Evolutionary conservation across 1,284 basidiomycete species (phyloP), one percentile per base, ranked within the genome.

Genomic region (Boletus smithii): DNA sequence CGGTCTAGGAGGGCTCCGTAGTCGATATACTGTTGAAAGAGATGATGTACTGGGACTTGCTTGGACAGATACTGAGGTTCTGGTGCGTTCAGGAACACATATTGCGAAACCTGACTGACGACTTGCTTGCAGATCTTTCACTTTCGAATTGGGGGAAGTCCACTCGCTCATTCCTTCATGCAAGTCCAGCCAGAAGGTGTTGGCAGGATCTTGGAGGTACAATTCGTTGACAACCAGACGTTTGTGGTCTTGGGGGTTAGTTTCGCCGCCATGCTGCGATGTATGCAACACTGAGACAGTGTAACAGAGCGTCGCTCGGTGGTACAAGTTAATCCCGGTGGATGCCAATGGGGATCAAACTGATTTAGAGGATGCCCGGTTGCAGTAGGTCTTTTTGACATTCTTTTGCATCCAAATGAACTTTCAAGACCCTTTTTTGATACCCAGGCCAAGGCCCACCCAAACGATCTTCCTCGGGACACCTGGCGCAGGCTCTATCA

Each of bases 31-130:
- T 23, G 48, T 61, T 51, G 40, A 56, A 50, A 47, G 44, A 59
- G 43, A 63, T 52, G 36, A 51, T 48, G 18, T 60, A 42, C 8
- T 49, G 55, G 49, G 61, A 49, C 46, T 57, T 53, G 45, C 51
- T n/a, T 63, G 61, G 61, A 60, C 65, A 13, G 56, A 63, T 13
- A 35, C 51, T 8, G 61, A 66, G n/a, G 46, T 65, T 41, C 18
- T 46, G 58, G 61, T 63, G 29, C n/a, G 65, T 50, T 23, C 5
- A 16, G 8, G 18, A 34, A 31, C 16, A 1, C 27, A 3, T 23
- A 6, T 1, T 3, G 24, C 3, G 20, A 29, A 2, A 22, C 8
- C 2, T 16, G 13, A 27, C 11, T 49, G 14, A 49, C 16, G 9
- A 7, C 2, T 44, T 38, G 22, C 4, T 2, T 32, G n/a, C 26